Evolutionary conservation across 306 rosid species (phyloP).

Genomic region (Acacia confusa): DNA sequence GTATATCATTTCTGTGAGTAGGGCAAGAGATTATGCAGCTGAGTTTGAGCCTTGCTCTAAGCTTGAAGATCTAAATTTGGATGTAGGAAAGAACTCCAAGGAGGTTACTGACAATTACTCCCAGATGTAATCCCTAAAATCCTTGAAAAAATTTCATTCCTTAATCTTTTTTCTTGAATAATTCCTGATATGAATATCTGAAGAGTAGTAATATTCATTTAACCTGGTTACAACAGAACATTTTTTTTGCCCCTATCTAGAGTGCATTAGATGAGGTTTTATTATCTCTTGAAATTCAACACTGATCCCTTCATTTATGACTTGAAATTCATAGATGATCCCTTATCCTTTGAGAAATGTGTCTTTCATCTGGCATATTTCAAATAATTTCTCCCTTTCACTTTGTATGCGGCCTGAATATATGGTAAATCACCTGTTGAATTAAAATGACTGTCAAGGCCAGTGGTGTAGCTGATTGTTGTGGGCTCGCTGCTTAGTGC

Average conservation of each 20-base stretch:
- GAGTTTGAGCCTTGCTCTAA: conserved; percentile 94
- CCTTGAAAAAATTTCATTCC: conserved; percentile 12
- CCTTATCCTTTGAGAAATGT: not conserved
- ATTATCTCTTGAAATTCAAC: not conserved
- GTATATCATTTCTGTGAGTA: conserved; percentile 37
- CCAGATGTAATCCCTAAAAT: conserved; percentile 54
- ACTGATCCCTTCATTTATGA: not conserved
- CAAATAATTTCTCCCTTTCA: not conserved
- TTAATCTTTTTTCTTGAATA: conserved; percentile 14
- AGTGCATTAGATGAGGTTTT: conserved; percentile 18
- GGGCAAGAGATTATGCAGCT: conserved; percentile 57
- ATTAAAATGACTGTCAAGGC: not conserved
- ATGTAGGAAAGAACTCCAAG: conserved; percentile 62
- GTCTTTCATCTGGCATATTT: not conserved
- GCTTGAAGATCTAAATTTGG: conserved; percentile 95
- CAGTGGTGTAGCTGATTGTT: not conserved
- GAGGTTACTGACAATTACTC: conserved; percentile 46
- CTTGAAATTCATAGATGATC: not conserved
- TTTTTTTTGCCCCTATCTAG: not conserved
- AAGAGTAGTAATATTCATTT: conserved; percentile 8
- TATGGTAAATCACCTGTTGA: not conserved
- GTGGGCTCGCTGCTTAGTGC: not conserved
- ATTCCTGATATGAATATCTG: not conserved
- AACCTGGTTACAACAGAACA: not conserved
- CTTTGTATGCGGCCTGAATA: not conserved